phyloP scores from a whole-genome alignment of 345 rosid species.

The Populus tremula region DNA sequence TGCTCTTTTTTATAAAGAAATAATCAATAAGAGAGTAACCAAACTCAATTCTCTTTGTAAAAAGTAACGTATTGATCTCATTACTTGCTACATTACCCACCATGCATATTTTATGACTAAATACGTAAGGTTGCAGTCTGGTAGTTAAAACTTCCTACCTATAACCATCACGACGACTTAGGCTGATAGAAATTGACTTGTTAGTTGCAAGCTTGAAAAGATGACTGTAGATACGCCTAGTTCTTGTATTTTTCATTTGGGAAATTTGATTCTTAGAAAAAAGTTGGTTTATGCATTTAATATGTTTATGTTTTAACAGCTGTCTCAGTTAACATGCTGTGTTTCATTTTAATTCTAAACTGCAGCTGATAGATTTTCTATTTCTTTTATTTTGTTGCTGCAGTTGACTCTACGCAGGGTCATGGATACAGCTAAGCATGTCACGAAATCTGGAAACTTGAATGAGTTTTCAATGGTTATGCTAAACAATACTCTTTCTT shows the following conservation, averaged over 20 bases:
- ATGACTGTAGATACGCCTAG: not conserved
- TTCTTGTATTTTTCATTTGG: not conserved
- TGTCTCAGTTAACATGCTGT: not conserved
- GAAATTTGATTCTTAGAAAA: not conserved
- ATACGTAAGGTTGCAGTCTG: not conserved
- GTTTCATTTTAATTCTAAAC: not conserved
- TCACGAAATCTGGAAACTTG: conserved; percentile 81
- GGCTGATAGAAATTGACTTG: not conserved
- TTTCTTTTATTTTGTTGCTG: conserved; percentile 28
- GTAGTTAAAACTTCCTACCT: not conserved
- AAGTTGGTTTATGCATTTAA: not conserved
- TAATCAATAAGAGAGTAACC: not conserved
- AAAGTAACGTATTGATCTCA: not conserved
- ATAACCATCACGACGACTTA: not conserved
- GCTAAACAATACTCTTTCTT: conserved; percentile 86
- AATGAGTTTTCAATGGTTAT: conserved; percentile 97
- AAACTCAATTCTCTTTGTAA: not conserved
- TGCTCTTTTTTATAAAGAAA: not conserved
- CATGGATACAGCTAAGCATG: conserved; percentile 97
- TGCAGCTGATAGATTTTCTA: conserved; percentile 12
- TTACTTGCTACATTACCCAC: not conserved
- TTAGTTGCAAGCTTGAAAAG: not conserved
- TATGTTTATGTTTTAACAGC: not conserved
- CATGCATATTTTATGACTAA: not conserved
- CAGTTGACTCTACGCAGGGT: conserved; percentile 88